These are phyloP conservation scores for Agrocybe chaxingu DNA, from an alignment of 768 basidiomycete genomes.

Conservation along the genomic window DNA sequence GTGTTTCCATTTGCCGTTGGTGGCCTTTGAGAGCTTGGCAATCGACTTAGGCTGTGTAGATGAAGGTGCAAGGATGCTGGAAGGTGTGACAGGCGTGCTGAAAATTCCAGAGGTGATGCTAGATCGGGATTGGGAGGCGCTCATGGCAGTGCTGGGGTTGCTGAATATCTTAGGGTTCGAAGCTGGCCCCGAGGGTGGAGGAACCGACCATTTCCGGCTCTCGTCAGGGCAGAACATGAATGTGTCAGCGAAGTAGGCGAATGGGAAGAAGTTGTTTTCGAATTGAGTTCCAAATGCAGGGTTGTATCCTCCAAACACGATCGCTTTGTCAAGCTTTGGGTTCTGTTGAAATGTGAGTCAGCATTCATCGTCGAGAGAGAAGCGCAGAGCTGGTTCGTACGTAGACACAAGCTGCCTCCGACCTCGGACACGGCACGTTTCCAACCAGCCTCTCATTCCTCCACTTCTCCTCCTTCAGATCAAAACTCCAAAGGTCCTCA, in stretches of 20 bases:
- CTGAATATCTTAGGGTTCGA: no score
- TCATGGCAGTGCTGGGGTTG: no score
- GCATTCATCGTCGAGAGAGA: background rate
- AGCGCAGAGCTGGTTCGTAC: constrained; percentile 17
- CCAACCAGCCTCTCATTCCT: constrained; percentile 27
- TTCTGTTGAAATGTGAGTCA: constrained; percentile 19
- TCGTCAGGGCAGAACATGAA: constrained; percentile 19
- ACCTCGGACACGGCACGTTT: constrained; percentile 29
- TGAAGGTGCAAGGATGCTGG: constrained; percentile 15
- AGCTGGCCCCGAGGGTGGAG: no score
- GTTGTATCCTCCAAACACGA: constrained; percentile 39
- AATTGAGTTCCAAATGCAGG: constrained; percentile 23
- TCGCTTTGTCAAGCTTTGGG: constrained; percentile 27
- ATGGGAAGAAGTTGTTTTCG: constrained; percentile 21
- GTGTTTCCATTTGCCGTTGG: constrained; percentile 28
- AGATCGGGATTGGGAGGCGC: no score
- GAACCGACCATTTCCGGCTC: no score
- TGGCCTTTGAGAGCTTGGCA: background rate
- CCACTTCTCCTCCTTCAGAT: constrained; percentile 27
- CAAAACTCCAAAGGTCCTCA: constrained; percentile 36
- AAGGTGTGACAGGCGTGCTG: constrained; percentile 7
- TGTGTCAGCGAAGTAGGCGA: constrained; percentile 39
- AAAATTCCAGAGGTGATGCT: no score
- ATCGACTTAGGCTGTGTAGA: constrained; percentile 1
- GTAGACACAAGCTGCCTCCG: constrained; percentile 28